Percentiles rank a stretch among this genome's conserved stretches.
Evolutionary conservation across 345 rosid genomes (phyloP).

Genomic region (Linum trigynum): DNA sequence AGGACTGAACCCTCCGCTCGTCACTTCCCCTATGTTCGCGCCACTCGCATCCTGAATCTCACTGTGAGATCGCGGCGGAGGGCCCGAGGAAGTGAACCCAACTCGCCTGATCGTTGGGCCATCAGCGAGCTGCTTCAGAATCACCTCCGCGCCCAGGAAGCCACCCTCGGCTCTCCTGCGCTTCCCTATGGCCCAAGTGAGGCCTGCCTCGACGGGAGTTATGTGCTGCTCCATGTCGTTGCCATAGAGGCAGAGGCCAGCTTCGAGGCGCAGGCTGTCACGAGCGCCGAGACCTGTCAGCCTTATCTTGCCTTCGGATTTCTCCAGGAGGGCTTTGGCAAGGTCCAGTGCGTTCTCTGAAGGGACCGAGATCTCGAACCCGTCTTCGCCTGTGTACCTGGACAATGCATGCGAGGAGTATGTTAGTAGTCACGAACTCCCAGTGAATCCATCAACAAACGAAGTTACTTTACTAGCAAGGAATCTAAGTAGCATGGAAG

Average conservation of each 20-base stretch:
- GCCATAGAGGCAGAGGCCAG: constrained; percentile 82
- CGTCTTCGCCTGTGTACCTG: constrained; percentile 97
- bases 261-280: constrained; percentile 95
- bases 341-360: constrained; percentile 74
- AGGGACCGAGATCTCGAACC: constrained; percentile 95
- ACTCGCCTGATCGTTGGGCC: constrained; percentile 88
- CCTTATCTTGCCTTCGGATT: constrained; percentile 84
- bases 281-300: constrained; percentile 91
- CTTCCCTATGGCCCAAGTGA: constrained; percentile 97
- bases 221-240: constrained; percentile 94
- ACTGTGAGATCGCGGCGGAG: constrained; percentile 90
- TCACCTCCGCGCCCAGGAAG: constrained; percentile 78
- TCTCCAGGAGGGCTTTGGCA: constrained; percentile 86
- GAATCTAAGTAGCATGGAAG: no score
- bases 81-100: constrained; percentile 73
- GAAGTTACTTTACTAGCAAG: no score
- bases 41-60: constrained; percentile 81
- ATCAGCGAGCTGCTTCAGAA: constrained; percentile 77
- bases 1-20: constrained; percentile 96
- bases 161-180: constrained; percentile 94
- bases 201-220: constrained; percentile 88
- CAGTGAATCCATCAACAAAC: no score
- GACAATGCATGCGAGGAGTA: constrained; percentile 11
- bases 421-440: neutral
- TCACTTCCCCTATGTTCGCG: constrained; percentile 70